A percentile compares a stretch with the other conserved stretches of the same genome.
These are phyloP conservation scores for Metschnikowia kofuensis DNA, from an alignment of 805 yeast species.

Conservation along the genomic window DNA sequence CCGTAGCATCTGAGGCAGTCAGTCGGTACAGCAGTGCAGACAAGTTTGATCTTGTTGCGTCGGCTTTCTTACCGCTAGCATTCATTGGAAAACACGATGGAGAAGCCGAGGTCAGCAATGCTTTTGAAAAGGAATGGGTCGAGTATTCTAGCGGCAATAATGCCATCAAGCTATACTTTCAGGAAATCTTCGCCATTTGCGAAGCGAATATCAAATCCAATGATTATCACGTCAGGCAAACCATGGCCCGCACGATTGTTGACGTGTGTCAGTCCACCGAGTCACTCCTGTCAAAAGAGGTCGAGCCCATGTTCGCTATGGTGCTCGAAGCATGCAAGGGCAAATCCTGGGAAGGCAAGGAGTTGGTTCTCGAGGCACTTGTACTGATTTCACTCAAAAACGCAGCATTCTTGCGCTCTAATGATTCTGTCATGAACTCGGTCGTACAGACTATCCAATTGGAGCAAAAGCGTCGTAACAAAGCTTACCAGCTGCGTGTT, in stretches of 20 bases:
- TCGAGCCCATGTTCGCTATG: slow-evolving; percentile 43
- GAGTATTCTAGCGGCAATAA: slow-evolving; percentile 72
- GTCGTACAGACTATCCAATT: slow-evolving; percentile 45
- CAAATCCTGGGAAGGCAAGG: slow-evolving; percentile 88
- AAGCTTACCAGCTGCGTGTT: slow-evolving; percentile 57
- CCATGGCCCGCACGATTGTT: slow-evolving; percentile 66
- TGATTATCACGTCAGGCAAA: slow-evolving; percentile 62
- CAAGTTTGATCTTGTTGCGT: slow-evolving; percentile 56
- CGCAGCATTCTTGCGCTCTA: slow-evolving; percentile 26
- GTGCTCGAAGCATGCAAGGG: slow-evolving; percentile 66
- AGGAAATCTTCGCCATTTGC: slow-evolving; percentile 61
- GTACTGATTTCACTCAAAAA: slow-evolving; percentile 54
- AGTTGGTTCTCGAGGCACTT: slow-evolving; percentile 65
- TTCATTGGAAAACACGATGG: slow-evolving; percentile 75
- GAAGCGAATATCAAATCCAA: slow-evolving; percentile 51
- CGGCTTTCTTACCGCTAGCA: slow-evolving; percentile 71
- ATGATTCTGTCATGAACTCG: slow-evolving; percentile 27
- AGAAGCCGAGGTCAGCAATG: slow-evolving; percentile 40
- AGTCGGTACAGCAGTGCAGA: slow-evolving; percentile 63
- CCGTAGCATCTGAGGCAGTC: slow-evolving; percentile 61
- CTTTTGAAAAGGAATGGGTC: slow-evolving; percentile 68
- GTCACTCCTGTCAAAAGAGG: slow-evolving; percentile 13
- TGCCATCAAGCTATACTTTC: slow-evolving; percentile 64
- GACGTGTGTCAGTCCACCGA: slow-evolving; percentile 50
- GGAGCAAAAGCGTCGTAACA: slow-evolving; percentile 69